Base-by-base conservation (phyloP, 257 asterid species). In the Ilex aquifolium region DNA sequence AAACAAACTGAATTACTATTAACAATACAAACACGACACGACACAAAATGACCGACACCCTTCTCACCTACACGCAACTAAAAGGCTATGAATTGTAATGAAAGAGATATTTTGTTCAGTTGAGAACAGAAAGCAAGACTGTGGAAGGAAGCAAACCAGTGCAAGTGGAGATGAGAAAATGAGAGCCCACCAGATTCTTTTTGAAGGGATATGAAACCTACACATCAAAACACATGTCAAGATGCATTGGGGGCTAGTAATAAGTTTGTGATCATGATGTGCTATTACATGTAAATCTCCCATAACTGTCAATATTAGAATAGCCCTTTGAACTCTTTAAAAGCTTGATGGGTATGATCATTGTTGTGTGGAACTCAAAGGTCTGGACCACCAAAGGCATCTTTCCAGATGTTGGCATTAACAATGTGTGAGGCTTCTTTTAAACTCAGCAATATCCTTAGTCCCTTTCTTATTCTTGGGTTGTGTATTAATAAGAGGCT, bases 401-500 rank as follows among this genome's bases (percentile, higher is more conserved):
- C 88, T 73, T 76, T 79, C 70, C 86, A 69, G 86, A 86, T 83
- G 86, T 81, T 77, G 77, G 7, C 82, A 74, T 70, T 74, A 66
- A 61, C 60, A 12, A 63, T 54, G n/a, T 10, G 70, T 46, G 44
- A 56, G 44, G 30, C 58, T 15, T 50, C 62, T 67, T 61, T 44
- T 64, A 71, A 29, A 66, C 61, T 74, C 53, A 21, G 61, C 61
- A 53, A 59, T 63, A 54, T 59, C 66, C 65, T 51, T 57, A 14
- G 68, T 64, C 81, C 64, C 65, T 72, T 61, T 52, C 72, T 67
- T 32, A 21, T 21, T 21, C 31, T 15, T 44, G 27, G 27, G 27
- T 0, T 21, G 27, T 21, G 27, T 21, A 21, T 21, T 1, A 21
- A 21, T 21, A 21, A 21, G 27, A 21, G 27, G 27, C 27, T 0